A percentile compares a stretch with the other conserved stretches of the same genome.
Conservation (phyloP, 768 basidiomycete species). For the Suillus occidentalis region DNA sequence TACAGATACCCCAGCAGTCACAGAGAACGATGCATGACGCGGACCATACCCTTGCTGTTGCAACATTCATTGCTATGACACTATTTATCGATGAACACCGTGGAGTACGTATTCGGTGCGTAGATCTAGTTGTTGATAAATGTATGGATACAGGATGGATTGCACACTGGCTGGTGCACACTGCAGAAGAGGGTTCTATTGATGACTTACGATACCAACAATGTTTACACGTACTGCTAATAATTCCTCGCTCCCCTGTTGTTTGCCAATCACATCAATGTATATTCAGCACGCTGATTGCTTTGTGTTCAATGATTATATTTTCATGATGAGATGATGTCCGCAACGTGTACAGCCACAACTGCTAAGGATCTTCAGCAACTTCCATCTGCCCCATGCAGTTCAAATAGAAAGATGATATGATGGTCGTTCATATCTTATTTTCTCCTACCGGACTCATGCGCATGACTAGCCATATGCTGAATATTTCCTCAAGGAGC, state of each 20-base stretch:
- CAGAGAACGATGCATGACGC: slow-evolving; percentile 3
- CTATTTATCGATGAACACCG: neutral
- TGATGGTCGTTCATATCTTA: neutral
- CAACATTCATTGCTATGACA: neutral
- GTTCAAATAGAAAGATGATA: neutral
- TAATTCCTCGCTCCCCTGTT: slow-evolving; percentile 10
- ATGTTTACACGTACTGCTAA: slow-evolving; percentile 20
- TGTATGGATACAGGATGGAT: neutral
- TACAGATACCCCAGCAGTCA: slow-evolving; percentile 6
- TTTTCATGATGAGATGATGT: neutral
- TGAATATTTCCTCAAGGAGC: neutral
- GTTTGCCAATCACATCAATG: neutral
- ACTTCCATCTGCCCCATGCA: neutral
- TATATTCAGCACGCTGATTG: slow-evolving; percentile 3
- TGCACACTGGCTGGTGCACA: slow-evolving; percentile 13
- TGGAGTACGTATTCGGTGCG: neutral
- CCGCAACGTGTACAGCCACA: neutral
- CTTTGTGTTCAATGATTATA: neutral
- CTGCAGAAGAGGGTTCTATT: neutral
- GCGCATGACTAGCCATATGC: neutral
- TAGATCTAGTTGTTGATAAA: slow-evolving; percentile 6
- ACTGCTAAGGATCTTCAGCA: neutral
- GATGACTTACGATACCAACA: slow-evolving; percentile 13
- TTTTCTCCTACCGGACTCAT: neutral
- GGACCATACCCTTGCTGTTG: neutral